phyloP scores from a whole-genome alignment of 2,329 filamentous ascomycete species.

The Calonectria henricotiae region DNA sequence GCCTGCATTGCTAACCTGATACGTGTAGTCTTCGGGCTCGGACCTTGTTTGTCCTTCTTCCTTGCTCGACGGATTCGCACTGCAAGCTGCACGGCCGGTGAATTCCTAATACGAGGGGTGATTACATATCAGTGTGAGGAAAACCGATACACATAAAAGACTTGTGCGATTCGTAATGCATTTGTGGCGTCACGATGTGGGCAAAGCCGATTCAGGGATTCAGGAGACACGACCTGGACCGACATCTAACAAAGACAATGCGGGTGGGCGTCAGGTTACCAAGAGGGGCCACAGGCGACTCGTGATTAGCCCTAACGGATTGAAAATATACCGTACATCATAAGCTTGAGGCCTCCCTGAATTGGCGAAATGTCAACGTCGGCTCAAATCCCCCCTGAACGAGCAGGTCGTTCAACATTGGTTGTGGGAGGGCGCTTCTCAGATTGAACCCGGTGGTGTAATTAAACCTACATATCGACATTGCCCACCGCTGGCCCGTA shows the following conservation, averaged over 20 bases:
- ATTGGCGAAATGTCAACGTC: constrained; percentile 4
- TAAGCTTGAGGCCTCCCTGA: constrained; percentile 9
- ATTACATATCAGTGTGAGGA: neutral
- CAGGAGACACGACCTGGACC: constrained; percentile 1
- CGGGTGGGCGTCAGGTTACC: neutral
- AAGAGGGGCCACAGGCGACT: neutral
- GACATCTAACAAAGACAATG: neutral
- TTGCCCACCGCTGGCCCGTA: constrained; percentile 24
- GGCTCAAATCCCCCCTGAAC: constrained; percentile 1
- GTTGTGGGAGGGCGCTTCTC: constrained; percentile 14
- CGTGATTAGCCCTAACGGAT: neutral
- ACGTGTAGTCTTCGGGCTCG: neutral
- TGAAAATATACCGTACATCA: neutral
- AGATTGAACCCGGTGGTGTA: constrained; percentile 27
- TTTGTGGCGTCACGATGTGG: neutral
- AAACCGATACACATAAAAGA: neutral
- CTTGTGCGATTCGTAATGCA: neutral
- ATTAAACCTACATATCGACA: constrained; percentile 34
- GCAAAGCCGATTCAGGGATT: neutral
- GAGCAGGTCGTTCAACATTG: constrained; percentile 5
- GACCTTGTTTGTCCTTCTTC: neutral
- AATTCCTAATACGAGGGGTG: neutral
- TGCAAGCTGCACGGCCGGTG: no score
- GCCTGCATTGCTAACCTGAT: neutral
- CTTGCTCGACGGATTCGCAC: neutral